Evolutionary conservation across 208 protist species (phyloP).

Genomic region (Acanthamoeba healyi): DNA sequence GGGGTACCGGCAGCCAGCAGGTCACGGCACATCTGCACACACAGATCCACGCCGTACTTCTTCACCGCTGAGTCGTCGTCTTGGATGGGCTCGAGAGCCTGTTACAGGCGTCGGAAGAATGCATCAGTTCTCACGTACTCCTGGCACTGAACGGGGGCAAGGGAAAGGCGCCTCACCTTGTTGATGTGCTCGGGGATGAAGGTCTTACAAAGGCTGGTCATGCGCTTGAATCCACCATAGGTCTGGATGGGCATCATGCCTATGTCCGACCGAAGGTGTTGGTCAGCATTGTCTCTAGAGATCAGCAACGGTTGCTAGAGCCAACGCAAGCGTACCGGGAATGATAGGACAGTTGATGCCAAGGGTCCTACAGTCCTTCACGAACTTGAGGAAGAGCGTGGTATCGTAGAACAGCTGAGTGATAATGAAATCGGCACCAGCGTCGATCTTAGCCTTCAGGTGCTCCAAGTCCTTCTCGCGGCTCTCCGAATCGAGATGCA

Average conservation of each 20-base stretch:
- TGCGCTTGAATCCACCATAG: slow-evolving; percentile 87
- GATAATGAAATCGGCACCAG: slow-evolving; percentile 96
- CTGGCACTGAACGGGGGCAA: no score
- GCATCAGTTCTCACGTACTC: no score
- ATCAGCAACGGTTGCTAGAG: no score
- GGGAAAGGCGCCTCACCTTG: slow-evolving; percentile 52
- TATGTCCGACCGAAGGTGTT: not conserved
- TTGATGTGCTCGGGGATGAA: slow-evolving; percentile 85
- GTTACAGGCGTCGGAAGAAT: no score
- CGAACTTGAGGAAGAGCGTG: slow-evolving; percentile 94
- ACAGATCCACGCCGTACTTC: slow-evolving; percentile 89
- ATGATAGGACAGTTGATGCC: slow-evolving; percentile 82
- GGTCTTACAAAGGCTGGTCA: slow-evolving; percentile 89
- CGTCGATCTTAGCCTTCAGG: slow-evolving; percentile 97
- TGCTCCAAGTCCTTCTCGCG: slow-evolving; percentile 93
- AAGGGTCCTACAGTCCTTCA: slow-evolving; percentile 91
- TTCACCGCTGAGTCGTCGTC: slow-evolving; percentile 92
- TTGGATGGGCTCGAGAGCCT: slow-evolving; percentile 78
- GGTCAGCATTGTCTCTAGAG: slow-evolving; percentile 34
- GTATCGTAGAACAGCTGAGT: slow-evolving; percentile 98
- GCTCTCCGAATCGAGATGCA: slow-evolving; percentile 92
- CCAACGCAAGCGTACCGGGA: slow-evolving; percentile 61
- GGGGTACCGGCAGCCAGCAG: slow-evolving; percentile 89
- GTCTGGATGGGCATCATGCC: slow-evolving; percentile 94
- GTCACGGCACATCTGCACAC: slow-evolving; percentile 90